Evolutionary conservation across 345 rosid species (phyloP), one percentile per base, ranked within the genome.

Genomic region (Conringia planisiliqua): DNA sequence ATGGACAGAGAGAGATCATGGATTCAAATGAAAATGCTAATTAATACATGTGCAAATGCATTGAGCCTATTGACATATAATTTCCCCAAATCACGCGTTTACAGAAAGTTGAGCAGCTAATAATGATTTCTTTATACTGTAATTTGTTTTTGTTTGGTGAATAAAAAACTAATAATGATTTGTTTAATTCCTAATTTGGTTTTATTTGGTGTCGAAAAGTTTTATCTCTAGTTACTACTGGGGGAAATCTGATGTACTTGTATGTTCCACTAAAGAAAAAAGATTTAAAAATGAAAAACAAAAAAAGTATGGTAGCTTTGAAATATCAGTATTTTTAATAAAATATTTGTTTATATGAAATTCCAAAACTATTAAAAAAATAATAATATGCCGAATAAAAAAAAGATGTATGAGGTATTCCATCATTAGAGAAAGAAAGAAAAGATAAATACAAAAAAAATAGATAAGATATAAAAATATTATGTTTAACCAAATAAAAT

Each of bases 11-110:
- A 73, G 40, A 74, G 14, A 18, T 6, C 29, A 73, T 65, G 72
- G 71, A 9, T 35, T 56, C 58, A 40, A 24, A 47, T 50, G 46
- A 50, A 75, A 11, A 51, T 68, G 70, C 48, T 75, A 17, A n/a
- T 68, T 18, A 36, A 20, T 75, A 10, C 55, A 30, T 50, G 69
- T 60, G 62, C 73, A 67, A 39, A 58, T 39, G 44, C 32, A 29
- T 67, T 56, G 77, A 73, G 71, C 4, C 47, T 66, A 42, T 63
- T 58, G 47, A 75, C 56, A 48, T 38, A 58, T 11, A 51, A 24
- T 52, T 54, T 0, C 79, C 56, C n/a, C 38, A 40, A 75, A 75
- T 75, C 79, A 75, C 79, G 79, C 63, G 62, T 51, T 18, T 61
- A 9, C 48, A 24, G 9, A 75, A 75, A 68, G 79, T 43, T 68